Evolutionary conservation across 2,329 filamentous ascomycete genomes (phyloP).

Genomic region (Exophiala oligosperma): DNA sequence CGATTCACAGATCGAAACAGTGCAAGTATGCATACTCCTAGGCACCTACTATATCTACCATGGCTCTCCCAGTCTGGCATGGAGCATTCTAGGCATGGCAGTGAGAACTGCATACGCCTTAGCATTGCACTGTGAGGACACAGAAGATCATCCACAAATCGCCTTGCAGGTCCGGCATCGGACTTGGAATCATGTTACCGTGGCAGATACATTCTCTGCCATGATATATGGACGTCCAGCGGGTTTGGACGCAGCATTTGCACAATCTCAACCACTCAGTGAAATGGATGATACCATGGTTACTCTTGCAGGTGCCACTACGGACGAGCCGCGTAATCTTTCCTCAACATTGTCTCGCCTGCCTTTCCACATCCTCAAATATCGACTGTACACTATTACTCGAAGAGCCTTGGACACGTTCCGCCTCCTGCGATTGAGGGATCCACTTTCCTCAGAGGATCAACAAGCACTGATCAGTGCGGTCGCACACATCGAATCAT

Average conservation of each 20-base stretch:
- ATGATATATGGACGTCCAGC: slow-evolving; percentile 34
- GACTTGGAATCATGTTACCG: slow-evolving; percentile 33
- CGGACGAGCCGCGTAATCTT: neutral
- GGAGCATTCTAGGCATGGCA: slow-evolving; percentile 27
- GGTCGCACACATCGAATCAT: slow-evolving; percentile 7
- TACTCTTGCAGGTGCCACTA: neutral
- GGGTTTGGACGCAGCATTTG: slow-evolving; percentile 32
- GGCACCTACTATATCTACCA: slow-evolving; percentile 31
- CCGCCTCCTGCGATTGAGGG: slow-evolving; percentile 26
- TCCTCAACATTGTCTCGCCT: slow-evolving; percentile 8
- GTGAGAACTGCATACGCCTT: slow-evolving; percentile 26
- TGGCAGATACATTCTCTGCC: slow-evolving; percentile 33
- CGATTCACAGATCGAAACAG: slow-evolving; percentile 26
- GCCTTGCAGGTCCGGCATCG: slow-evolving; percentile 32
- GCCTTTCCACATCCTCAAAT: slow-evolving; percentile 33
- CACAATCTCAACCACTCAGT: slow-evolving; percentile 26
- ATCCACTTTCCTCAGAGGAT: slow-evolving; percentile 9
- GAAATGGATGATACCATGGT: slow-evolving; percentile 30
- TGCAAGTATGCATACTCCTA: slow-evolving; percentile 31
- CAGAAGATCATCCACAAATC: slow-evolving; percentile 6
- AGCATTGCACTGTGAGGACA: slow-evolving; percentile 19
- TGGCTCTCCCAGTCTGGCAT: slow-evolving; percentile 26
- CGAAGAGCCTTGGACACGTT: slow-evolving; percentile 30
- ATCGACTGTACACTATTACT: slow-evolving; percentile 33
- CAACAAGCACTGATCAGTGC: slow-evolving; percentile 3